phyloP scores from a whole-genome alignment of 441 rosid genomes.

The Kokia cookei region DNA sequence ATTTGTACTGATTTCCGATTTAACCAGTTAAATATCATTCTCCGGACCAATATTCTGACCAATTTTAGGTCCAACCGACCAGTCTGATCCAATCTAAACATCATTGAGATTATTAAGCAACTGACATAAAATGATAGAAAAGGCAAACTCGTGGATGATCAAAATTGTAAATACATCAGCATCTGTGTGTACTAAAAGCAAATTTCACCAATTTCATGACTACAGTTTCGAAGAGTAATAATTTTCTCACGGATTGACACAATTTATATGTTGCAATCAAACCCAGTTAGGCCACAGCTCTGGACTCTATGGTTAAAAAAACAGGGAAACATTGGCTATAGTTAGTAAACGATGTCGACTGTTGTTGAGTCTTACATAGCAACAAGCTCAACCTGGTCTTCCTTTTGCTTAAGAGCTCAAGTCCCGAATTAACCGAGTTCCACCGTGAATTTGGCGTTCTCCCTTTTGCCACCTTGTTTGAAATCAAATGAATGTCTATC shows the following conservation, averaged over 20 bases:
- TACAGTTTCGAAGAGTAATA: background rate
- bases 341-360: background rate
- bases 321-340: background rate
- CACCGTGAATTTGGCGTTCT: background rate
- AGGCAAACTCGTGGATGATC: background rate
- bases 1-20: too few relatives aligned
- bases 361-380: background rate
- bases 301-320: background rate
- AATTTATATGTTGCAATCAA: background rate
- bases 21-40: too few relatives aligned
- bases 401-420: too few relatives aligned
- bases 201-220: background rate
- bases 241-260: background rate
- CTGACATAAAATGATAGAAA: background rate
- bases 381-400: background rate
- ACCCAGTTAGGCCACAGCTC: background rate
- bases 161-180: background rate
- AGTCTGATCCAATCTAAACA: too few relatives aligned
- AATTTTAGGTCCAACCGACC: too few relatives aligned
- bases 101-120: background rate
- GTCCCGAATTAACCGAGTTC: background rate
- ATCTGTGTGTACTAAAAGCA: background rate
- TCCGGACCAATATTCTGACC: too few relatives aligned
- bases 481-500: background rate
- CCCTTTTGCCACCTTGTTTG: background rate